Evolutionary conservation across 345 rosid genomes (phyloP).

Genomic region (Eucalyptus brandiana): DNA sequence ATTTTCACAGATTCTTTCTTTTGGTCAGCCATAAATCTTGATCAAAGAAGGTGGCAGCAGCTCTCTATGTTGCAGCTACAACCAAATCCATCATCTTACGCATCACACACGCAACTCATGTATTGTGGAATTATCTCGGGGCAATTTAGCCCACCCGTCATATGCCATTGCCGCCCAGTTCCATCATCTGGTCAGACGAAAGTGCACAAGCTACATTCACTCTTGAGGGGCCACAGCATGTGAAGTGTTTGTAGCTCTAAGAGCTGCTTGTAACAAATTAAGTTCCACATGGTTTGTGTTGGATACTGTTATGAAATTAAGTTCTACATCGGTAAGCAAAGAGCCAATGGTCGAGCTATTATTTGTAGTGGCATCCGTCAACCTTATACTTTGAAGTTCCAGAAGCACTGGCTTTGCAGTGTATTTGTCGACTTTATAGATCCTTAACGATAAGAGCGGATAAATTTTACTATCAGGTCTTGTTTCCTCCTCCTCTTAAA

Average conservation of each 20-base stretch:
- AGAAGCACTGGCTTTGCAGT: background rate
- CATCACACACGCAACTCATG: background rate
- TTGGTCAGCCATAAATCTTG: background rate
- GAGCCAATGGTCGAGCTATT: background rate
- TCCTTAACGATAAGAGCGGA: background rate
- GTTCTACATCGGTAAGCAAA: background rate
- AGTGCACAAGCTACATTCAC: background rate
- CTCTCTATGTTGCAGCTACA: background rate
- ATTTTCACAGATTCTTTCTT: background rate
- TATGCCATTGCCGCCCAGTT: background rate
- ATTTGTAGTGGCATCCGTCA: background rate
- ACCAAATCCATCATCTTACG: background rate
- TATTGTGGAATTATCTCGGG: background rate
- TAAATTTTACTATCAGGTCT: background rate
- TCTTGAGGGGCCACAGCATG: background rate
- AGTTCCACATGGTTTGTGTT: background rate
- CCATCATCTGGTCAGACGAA: background rate
- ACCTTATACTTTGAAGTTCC: background rate
- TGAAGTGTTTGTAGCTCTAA: background rate
- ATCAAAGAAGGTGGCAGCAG: background rate
- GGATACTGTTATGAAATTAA: background rate
- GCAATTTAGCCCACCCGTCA: background rate
- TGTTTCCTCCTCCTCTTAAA: background rate
- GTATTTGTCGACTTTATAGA: background rate
- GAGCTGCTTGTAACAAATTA: background rate